phyloP scores from a whole-genome alignment of 2,329 filamentous ascomycete species.

The Xylariaceae sp. region DNA sequence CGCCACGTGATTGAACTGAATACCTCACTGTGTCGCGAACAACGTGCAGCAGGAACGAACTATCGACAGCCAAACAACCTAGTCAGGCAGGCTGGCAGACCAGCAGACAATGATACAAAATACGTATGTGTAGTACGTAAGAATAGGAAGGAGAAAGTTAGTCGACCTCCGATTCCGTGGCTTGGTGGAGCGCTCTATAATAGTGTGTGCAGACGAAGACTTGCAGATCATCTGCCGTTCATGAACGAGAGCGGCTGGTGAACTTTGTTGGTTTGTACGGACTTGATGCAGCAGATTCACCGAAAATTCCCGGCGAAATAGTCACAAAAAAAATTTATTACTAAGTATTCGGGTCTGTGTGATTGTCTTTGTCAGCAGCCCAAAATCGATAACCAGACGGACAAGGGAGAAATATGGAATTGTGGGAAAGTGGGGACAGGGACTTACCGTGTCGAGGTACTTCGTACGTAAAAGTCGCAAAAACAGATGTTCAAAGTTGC shows the following conservation, averaged over 20 bases:
- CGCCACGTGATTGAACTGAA: constrained; percentile 24
- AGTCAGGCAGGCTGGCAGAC: too few species aligned
- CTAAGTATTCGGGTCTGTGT: not conserved
- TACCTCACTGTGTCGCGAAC: not conserved
- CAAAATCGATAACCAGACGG: not conserved
- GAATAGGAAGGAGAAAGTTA: constrained; percentile 1
- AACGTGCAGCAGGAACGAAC: not conserved
- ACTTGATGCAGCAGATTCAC: not conserved
- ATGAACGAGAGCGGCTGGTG: constrained; percentile 9
- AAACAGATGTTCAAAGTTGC: not conserved
- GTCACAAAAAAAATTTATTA: not conserved
- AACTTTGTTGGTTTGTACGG: not conserved
- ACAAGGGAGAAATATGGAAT: constrained; percentile 4
- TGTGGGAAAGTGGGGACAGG: constrained; percentile 4
- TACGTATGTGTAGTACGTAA: not conserved
- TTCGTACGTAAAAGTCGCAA: not conserved
- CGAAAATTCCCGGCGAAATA: not conserved
- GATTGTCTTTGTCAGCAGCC: not conserved
- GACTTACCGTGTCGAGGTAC: not conserved
- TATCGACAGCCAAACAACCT: too few species aligned
- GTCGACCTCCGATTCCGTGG: constrained; percentile 15
- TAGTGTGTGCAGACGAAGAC: constrained; percentile 18
- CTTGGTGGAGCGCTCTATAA: constrained; percentile 13
- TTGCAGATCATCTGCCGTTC: constrained; percentile 6
- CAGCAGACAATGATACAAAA: constrained; percentile 1